Evolutionary conservation across 176 grass and related monocot genomes (phyloP).

Genomic region (Hsuehochloa calcarea): DNA sequence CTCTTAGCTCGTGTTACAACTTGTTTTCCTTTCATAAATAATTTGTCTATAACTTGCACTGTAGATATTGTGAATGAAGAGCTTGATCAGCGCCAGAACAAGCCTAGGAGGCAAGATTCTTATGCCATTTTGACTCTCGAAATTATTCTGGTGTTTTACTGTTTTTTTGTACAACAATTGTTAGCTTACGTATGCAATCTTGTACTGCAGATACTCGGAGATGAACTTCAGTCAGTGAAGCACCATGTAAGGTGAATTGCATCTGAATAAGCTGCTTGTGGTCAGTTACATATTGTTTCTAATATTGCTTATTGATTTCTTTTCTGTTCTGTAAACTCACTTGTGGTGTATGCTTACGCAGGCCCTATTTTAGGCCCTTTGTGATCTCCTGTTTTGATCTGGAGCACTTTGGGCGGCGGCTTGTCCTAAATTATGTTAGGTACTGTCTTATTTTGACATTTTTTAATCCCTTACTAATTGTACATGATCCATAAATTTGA

Average conservation of each 20-base stretch:
- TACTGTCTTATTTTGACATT: constrained; percentile 21
- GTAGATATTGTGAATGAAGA: constrained; percentile 78
- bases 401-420: constrained; percentile 52
- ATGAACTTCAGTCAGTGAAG: constrained; percentile 98
- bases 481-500: neutral
- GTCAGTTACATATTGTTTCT: constrained; percentile 35
- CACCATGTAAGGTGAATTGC: constrained; percentile 32
- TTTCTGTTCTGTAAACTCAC: constrained; percentile 39
- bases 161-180: constrained; percentile 4
- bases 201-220: constrained; percentile 86
- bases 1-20: neutral
- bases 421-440: constrained; percentile 54
- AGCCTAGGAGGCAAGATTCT: constrained; percentile 75
- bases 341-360: constrained; percentile 32
- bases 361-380: constrained; percentile 43
- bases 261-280: constrained; percentile 51
- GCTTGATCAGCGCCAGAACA: constrained; percentile 86
- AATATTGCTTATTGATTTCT: constrained; percentile 8
- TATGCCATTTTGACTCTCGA: neutral
- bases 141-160: neutral
- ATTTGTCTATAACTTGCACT: constrained; percentile 19
- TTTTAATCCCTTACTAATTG: neutral
- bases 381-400: constrained; percentile 52
- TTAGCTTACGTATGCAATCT: constrained; percentile 29
- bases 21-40: constrained; percentile 30